Evolutionary conservation across 805 yeast species (phyloP).

Genomic region (Candida alai): DNA sequence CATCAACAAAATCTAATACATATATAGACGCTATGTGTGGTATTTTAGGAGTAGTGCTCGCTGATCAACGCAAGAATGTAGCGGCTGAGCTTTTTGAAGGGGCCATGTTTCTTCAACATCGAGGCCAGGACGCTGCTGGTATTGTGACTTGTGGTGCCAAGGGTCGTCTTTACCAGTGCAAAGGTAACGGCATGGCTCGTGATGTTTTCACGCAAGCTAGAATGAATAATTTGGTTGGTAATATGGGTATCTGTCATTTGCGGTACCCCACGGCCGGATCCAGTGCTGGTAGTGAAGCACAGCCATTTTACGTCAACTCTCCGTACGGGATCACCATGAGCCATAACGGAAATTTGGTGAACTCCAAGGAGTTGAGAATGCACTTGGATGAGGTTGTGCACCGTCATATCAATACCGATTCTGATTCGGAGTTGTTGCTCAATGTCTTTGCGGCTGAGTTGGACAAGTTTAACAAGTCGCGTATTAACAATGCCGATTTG

Average conservation of each 20-base stretch:
- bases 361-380: conserved; percentile 69
- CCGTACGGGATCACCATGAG: conserved; percentile 91
- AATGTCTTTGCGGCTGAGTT: conserved; percentile 90
- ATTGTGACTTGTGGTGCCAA: conserved; percentile 92
- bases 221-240: conserved; percentile 77
- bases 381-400: conserved; percentile 92
- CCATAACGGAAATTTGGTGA: conserved; percentile 94
- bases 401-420: conserved; percentile 95
- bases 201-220: conserved; percentile 90
- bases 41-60: conserved; percentile 79
- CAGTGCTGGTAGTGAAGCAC: conserved; percentile 93
- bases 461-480: conserved; percentile 85
- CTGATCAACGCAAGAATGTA: conserved; percentile 67
- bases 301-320: conserved; percentile 95
- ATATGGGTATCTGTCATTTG: conserved; percentile 92
- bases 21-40: conserved; percentile 99
- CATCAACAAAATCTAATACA: background rate
- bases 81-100: conserved; percentile 93
- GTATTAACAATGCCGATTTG: conserved; percentile 88
- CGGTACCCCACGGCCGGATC: conserved; percentile 98
- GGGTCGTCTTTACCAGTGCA: conserved; percentile 94
- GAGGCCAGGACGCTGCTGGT: conserved; percentile 99
- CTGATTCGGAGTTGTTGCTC: conserved; percentile 86
- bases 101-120: conserved; percentile 86
- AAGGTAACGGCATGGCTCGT: conserved; percentile 98